These are phyloP conservation scores for Fraxinus xanthoxyloides DNA, from an alignment of 305 asterid genomes.

Conservation along the genomic window DNA sequence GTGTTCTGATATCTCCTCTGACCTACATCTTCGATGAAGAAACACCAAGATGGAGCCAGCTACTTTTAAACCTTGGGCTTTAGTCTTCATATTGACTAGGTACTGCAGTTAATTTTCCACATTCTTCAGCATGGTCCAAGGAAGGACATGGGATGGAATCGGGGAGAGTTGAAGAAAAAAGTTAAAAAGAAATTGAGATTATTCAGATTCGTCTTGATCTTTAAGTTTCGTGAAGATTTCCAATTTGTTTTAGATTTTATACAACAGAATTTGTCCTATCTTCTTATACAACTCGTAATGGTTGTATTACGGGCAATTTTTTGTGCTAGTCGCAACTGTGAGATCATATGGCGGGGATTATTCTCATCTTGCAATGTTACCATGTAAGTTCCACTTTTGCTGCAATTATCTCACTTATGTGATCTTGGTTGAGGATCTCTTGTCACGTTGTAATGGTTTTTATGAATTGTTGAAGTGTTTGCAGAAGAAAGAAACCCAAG, in stretches of 20 bases:
- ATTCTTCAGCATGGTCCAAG: background rate
- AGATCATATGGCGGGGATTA: background rate
- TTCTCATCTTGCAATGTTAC: background rate
- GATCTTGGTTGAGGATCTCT: background rate
- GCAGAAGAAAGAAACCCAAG: background rate
- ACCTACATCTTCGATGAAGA: conserved; percentile 96
- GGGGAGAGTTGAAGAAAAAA: background rate
- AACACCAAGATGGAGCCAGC: conserved; percentile 93
- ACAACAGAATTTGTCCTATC: conserved; percentile 5
- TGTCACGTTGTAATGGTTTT: background rate
- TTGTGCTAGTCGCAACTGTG: background rate
- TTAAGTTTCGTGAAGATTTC: conserved; percentile 17
- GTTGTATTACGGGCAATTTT: conserved; percentile 18
- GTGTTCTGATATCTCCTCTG: conserved; percentile 83
- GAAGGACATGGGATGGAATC: background rate
- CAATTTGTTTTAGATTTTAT: conserved; percentile 15
- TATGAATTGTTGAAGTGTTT: background rate
- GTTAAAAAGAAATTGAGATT: background rate
- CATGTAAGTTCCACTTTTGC: background rate
- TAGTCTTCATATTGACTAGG: conserved; percentile 17
- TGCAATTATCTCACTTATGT: background rate
- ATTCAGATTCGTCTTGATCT: background rate
- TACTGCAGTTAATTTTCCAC: background rate
- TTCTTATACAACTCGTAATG: background rate
- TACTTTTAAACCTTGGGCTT: conserved; percentile 65